A percentile compares a stretch with the other conserved stretches of the same genome.
phyloP scores from a whole-genome alignment of 2,329 filamentous ascomycete genomes.

The Penicillium sp. region DNA sequence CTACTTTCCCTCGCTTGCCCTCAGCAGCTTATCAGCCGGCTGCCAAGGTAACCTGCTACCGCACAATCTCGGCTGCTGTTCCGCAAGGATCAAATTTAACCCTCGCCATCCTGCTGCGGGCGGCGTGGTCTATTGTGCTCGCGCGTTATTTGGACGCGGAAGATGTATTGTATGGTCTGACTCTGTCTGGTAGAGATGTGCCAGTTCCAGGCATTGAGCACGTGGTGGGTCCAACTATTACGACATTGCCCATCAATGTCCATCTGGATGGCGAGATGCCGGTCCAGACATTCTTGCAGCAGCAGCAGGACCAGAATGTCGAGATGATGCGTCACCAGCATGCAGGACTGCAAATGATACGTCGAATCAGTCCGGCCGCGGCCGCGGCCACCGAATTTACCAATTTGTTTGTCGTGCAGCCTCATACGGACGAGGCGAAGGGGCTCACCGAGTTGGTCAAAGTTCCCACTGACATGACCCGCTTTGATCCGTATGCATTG shows the following conservation, averaged over 20 bases:
- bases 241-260: constrained; percentile 32
- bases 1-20: constrained; percentile 6
- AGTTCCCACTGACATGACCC: constrained; percentile 1
- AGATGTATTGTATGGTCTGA: constrained; percentile 40
- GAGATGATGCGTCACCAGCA: not conserved
- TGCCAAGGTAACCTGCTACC: not conserved
- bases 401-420: constrained; percentile 3
- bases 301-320: not conserved
- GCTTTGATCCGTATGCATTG: constrained; percentile 50
- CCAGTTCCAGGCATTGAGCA: constrained; percentile 35
- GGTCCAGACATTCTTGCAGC: not conserved
- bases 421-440: not conserved
- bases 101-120: constrained; percentile 9
- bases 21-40: not conserved
- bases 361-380: not conserved
- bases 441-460: constrained; percentile 1
- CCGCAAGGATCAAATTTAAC: constrained; percentile 29
- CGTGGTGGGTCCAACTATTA: constrained; percentile 40
- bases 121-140: constrained; percentile 37
- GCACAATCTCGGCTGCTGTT: constrained; percentile 2
- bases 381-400: not conserved
- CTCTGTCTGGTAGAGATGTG: constrained; percentile 38
- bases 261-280: not conserved
- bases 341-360: not conserved
- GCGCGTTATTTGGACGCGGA: constrained; percentile 33